Conservation (phyloP, 2,329 filamentous ascomycete genomes). For the Leptographium lundbergii region DNA sequence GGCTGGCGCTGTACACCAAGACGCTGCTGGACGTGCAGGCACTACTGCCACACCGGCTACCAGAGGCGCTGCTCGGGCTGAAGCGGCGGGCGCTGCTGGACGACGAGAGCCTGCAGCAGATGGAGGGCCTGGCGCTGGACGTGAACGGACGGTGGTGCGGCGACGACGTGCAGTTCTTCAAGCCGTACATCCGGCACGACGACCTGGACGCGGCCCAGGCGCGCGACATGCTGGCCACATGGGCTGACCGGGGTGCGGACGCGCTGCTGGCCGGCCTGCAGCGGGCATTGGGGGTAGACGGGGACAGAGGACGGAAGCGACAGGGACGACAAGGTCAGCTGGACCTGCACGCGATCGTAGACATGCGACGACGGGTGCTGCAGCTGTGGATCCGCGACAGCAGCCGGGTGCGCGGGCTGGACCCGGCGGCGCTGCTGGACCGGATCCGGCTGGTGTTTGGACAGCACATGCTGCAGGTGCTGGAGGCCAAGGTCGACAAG, state of each 20-base stretch:
- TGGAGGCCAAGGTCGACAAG: conserved; percentile 50
- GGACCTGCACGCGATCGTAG: conserved; percentile 57
- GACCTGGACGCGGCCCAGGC: conserved; percentile 52
- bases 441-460: conserved; percentile 58
- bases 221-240: conserved; percentile 46
- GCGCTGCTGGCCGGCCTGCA: conserved; percentile 50
- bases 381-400: conserved; percentile 65
- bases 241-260: conserved; percentile 49
- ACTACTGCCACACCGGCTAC: conserved; percentile 59
- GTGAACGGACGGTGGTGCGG: conserved; percentile 68
- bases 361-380: conserved; percentile 56
- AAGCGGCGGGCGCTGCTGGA: conserved; percentile 60
- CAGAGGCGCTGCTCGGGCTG: conserved; percentile 53
- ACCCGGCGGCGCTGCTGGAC: conserved; percentile 56
- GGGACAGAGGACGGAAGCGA: conserved; percentile 1
- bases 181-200: conserved; percentile 74
- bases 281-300: conserved; percentile 34
- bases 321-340: conserved; percentile 7
- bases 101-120: conserved; percentile 50
- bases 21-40: conserved; percentile 59
- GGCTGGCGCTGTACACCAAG: conserved; percentile 60
- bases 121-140: conserved; percentile 66
- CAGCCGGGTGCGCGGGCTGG: conserved; percentile 49
- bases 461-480: conserved; percentile 47
- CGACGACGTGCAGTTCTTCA: conserved; percentile 73